Base-by-base conservation (phyloP, 1,139 yeast genomes). In the Schwanniomyces etchellsii region DNA sequence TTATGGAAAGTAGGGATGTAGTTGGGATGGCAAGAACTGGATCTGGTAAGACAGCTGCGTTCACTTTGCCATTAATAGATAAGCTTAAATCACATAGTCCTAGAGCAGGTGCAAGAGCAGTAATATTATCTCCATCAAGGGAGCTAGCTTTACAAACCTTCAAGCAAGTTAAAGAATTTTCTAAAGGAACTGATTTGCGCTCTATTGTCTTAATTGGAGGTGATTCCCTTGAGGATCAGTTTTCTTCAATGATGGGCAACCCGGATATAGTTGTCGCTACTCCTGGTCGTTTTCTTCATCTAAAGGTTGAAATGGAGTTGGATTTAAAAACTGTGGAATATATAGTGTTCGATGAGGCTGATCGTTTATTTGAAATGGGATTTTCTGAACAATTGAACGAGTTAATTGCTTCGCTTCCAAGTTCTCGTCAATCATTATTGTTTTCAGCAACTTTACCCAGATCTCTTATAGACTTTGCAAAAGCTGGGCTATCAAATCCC, bases 21-120 rank as follows among this genome's bases (percentile, higher is more conserved):
- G 98, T 93, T 14, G 99, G 97, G 48, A 93, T 93, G 96, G 99
- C 99, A 14, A 74, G 97, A 50, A 93, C 99, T 1, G 99, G 99
- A 47, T 84, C 96, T 20, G 99, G 99, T 67, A 93, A 93, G 53
- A 93, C 99, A 0, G 97, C 97, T 4, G 98, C 98, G 1, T 93
- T 93, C 54, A 76, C 86, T n/a, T 62, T 93, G 35, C 99, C 99
- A 2, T 72, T 93, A 64, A 71, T 93, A 43, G 97, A 93, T 48
- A 81, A 74, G 47, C 64, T 89, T 40, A 85, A 84, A 52, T 59
- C 76, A 5, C 97, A 91, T 52, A 76, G 84, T 29, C 88, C 95
- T 21, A 81, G 77, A 46, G 80, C 81, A 26, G 96, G 96, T 36
- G 79, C 79, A 2, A 70, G 97, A 44, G 95, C 95, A 1, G 66